Conservation (phyloP, 2,329 filamentous ascomycete species). For the Fusarium sp. region DNA sequence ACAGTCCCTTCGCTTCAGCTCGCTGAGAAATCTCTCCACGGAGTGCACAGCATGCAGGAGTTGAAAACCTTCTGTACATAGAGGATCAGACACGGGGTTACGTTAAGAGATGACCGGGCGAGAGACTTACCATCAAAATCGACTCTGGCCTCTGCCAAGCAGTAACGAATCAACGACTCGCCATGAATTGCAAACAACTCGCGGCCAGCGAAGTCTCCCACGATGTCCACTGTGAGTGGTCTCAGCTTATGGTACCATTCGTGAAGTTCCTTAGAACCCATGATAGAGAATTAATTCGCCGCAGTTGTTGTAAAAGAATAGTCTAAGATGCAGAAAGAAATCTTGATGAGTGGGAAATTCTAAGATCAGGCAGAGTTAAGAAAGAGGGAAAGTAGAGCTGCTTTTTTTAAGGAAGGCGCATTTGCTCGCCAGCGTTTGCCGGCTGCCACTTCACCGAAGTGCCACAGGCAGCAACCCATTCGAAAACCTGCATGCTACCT, state of each 20-base stretch:
- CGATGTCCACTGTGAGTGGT: constrained; percentile 65
- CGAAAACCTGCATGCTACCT: not conserved
- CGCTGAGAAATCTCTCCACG: constrained; percentile 72
- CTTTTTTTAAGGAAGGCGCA: not conserved
- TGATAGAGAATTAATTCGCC: not conserved
- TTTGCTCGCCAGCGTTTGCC: not conserved
- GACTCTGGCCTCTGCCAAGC: constrained; percentile 70
- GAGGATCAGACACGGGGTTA: constrained; percentile 14
- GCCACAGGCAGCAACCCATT: not conserved
- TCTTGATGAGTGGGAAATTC: not conserved
- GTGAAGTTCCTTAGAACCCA: constrained; percentile 6
- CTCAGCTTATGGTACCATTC: constrained; percentile 16
- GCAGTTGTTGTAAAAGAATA: not conserved
- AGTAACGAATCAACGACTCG: constrained; percentile 75
- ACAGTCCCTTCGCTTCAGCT: constrained; percentile 71
- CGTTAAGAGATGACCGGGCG: not conserved
- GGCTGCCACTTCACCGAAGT: not conserved
- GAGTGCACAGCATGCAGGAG: constrained; percentile 76
- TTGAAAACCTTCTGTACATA: constrained; percentile 68
- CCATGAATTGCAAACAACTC: constrained; percentile 80
- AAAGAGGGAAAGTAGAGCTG: no score
- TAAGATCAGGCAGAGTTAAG: not conserved
- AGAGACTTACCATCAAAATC: constrained; percentile 65
- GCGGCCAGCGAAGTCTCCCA: constrained; percentile 80
- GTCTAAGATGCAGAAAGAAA: not conserved